Percentiles rank a stretch among this genome's conserved stretches.
Conservation (phyloP, 805 yeast genomes). For the Naumovozyma castellii region DNA sequence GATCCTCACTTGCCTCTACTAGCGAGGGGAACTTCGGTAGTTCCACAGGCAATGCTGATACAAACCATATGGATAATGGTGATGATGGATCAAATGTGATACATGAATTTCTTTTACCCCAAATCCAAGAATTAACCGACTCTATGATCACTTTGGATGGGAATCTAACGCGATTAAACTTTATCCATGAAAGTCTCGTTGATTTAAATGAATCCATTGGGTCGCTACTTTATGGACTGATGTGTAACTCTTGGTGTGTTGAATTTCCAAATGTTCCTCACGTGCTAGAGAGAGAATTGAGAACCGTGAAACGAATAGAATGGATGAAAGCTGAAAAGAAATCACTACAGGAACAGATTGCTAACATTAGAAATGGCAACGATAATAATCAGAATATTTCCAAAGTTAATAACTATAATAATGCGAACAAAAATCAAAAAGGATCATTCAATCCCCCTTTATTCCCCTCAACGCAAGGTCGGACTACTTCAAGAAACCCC, state of each 20-base stretch:
- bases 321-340: slow-evolving; percentile 15
- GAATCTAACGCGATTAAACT: slow-evolving; percentile 47
- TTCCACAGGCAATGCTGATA: slow-evolving; percentile 2
- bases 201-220: slow-evolving; percentile 72
- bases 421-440: background rate
- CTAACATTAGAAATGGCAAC: slow-evolving; percentile 2
- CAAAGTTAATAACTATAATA: background rate
- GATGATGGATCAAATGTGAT: slow-evolving; percentile 9
- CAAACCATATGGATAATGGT: slow-evolving; percentile 3
- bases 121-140: slow-evolving; percentile 39
- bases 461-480: slow-evolving; percentile 7
- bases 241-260: slow-evolving; percentile 82
- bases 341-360: slow-evolving; percentile 8
- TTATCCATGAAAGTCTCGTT: slow-evolving; percentile 51
- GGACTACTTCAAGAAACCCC: background rate
- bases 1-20: slow-evolving; percentile 17
- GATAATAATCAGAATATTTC: background rate
- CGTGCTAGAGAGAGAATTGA: slow-evolving; percentile 20
- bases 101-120: slow-evolving; percentile 33
- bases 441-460: slow-evolving; percentile 7
- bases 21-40: background rate
- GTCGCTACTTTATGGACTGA: slow-evolving; percentile 66
- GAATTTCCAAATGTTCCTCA: slow-evolving; percentile 41
- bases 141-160: slow-evolving; percentile 46
- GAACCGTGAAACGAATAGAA: slow-evolving; percentile 13